These are phyloP conservation scores for Apiosordaria backusii DNA, from an alignment of 495 filamentous ascomycete genomes.

Conservation along the genomic window DNA sequence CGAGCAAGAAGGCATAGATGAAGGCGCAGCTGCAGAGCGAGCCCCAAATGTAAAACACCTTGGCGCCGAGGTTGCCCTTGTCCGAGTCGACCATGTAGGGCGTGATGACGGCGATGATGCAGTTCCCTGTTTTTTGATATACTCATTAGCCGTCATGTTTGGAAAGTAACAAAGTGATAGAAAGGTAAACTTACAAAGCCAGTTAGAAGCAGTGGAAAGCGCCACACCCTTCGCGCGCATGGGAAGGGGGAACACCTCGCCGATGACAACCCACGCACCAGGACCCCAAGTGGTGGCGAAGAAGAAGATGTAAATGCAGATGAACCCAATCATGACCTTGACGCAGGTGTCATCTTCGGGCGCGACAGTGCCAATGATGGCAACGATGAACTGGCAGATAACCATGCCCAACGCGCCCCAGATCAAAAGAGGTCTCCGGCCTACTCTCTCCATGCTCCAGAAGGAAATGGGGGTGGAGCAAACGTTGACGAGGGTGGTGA, in stretches of 20 bases:
- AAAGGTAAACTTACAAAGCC: constrained; percentile 35
- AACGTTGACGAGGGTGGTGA: constrained; percentile 83
- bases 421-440: constrained; percentile 73
- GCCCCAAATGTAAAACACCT: constrained; percentile 79
- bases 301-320: constrained; percentile 81
- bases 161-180: background rate
- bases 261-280: constrained; percentile 75
- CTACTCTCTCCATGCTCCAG: constrained; percentile 73
- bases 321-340: constrained; percentile 65
- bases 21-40: constrained; percentile 60
- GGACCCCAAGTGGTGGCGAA: constrained; percentile 80
- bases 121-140: constrained; percentile 49
- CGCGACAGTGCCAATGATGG: constrained; percentile 60
- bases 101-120: constrained; percentile 66
- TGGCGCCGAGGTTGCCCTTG: constrained; percentile 65
- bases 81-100: constrained; percentile 72
- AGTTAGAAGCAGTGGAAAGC: constrained; percentile 78
- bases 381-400: constrained; percentile 79
- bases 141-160: background rate
- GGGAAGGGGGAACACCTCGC: constrained; percentile 79
- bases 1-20: constrained; percentile 70
- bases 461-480: constrained; percentile 75
- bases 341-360: constrained; percentile 54
- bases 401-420: constrained; percentile 75
- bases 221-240: constrained; percentile 78